These are phyloP conservation scores for Skeletonema menzelii DNA, from an alignment of 108 stramenopile genomes.

Conservation along the genomic window DNA sequence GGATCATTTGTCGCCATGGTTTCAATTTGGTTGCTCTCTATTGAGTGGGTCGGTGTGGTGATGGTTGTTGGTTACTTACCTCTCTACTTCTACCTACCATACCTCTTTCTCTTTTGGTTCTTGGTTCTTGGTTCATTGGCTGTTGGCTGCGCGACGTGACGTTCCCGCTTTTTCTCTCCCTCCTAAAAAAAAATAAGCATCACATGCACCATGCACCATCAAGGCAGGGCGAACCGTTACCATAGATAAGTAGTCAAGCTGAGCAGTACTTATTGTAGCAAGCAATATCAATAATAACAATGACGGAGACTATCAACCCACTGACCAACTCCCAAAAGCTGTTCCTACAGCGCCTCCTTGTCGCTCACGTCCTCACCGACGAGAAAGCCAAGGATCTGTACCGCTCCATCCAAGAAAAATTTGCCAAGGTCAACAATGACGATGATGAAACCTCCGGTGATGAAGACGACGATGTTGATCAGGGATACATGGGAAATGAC, in stretches of 20 bases:
- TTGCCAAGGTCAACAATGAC: constrained; percentile 20
- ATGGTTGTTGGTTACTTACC: too few species aligned
- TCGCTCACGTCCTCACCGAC: constrained; percentile 57
- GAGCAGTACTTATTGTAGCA: too few species aligned
- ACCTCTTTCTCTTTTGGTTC: too few species aligned
- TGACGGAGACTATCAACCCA: constrained; percentile 30
- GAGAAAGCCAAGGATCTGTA: constrained; percentile 46
- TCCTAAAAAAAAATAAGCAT: too few species aligned
- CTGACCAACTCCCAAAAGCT: constrained; percentile 65
- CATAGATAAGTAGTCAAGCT: too few species aligned
- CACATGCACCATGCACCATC: too few species aligned
- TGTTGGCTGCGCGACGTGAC: too few species aligned
- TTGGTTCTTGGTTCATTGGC: too few species aligned
- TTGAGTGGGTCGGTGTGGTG: too few species aligned
- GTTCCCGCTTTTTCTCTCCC: too few species aligned
- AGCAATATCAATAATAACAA: neutral
- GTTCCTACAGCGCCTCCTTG: constrained; percentile 74
- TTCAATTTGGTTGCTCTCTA: neutral
- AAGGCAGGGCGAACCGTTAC: too few species aligned
- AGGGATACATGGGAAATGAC: constrained; percentile 26
- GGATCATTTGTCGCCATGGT: constrained; percentile 3
- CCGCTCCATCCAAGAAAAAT: constrained; percentile 34
- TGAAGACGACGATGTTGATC: constrained; percentile 16
- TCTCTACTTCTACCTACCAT: too few species aligned
- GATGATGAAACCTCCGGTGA: constrained; percentile 7